phyloP scores from a whole-genome alignment of 2,329 filamentous ascomycete species.

The Byssochlamys sp. region DNA sequence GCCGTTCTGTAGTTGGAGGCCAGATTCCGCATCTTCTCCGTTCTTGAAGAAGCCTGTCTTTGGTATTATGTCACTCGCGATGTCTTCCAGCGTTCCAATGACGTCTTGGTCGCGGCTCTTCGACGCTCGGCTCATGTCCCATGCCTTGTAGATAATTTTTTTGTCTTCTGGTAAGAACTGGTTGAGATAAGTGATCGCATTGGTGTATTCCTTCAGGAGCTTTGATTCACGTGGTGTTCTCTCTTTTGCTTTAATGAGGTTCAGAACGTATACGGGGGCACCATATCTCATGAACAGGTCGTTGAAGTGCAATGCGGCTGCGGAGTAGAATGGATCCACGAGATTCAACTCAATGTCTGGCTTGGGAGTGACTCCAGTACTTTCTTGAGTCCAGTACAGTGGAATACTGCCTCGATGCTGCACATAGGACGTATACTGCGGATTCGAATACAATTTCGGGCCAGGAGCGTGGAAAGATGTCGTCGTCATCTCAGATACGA shows the following conservation, averaged over 20 bases:
- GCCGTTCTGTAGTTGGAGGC: conserved; percentile 72
- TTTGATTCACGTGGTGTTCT: conserved; percentile 85
- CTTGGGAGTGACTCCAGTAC: conserved; percentile 86
- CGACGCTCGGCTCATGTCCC: conserved; percentile 94
- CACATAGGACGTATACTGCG: conserved; percentile 89
- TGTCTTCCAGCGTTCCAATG: conserved; percentile 78
- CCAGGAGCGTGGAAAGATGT: conserved; percentile 93
- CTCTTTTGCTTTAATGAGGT: conserved; percentile 82
- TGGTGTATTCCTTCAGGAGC: conserved; percentile 74
- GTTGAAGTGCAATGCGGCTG: conserved; percentile 88
- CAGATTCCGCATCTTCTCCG: conserved; percentile 59
- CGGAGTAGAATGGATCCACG: conserved; percentile 90
- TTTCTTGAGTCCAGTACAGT: conserved; percentile 94
- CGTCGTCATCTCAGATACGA: conserved; percentile 85
- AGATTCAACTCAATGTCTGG: conserved; percentile 91
- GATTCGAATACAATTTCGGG: conserved; percentile 72
- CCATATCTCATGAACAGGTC: conserved; percentile 90
- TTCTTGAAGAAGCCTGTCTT: conserved; percentile 93
- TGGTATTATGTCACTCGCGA: conserved; percentile 75
- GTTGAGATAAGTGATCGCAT: conserved; percentile 83
- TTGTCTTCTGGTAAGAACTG: conserved; percentile 77
- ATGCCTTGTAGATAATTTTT: conserved; percentile 86
- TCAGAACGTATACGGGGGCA: conserved; percentile 80
- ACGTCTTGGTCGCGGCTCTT: conserved; percentile 90
- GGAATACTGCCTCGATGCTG: conserved; percentile 96